Percentiles rank a stretch among this genome's conserved stretches.
phyloP scores from a whole-genome alignment of 805 yeast genomes.

The Lipomyces yamanashiensis region DNA sequence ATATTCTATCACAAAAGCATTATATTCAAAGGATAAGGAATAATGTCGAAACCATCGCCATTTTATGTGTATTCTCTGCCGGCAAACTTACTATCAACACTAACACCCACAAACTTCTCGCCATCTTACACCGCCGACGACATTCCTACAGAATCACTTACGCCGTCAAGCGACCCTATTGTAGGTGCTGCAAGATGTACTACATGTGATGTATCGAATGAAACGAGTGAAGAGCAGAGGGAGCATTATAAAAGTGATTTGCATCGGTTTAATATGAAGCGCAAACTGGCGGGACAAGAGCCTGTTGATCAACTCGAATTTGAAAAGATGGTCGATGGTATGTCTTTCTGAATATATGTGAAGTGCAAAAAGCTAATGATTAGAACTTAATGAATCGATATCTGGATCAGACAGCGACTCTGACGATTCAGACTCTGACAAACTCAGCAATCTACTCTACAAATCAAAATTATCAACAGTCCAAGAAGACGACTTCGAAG shows the following conservation, averaged over 20 bases:
- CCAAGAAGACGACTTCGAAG: constrained; percentile 39
- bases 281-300: constrained; percentile 53
- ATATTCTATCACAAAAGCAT: background rate
- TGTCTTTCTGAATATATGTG: constrained; percentile 29
- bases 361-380: no score
- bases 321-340: constrained; percentile 56
- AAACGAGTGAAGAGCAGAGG: constrained; percentile 35
- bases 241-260: constrained; percentile 63
- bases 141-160: background rate
- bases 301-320: constrained; percentile 62
- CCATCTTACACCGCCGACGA: background rate
- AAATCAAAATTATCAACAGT: constrained; percentile 19
- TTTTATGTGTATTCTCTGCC: constrained; percentile 29
- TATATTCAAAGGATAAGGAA: background rate
- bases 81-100: constrained; percentile 18
- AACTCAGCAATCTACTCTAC: constrained; percentile 9
- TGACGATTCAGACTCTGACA: constrained; percentile 39
- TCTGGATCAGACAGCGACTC: constrained; percentile 58
- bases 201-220: constrained; percentile 5
- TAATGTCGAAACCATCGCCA: constrained; percentile 23
- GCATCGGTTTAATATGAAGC: constrained; percentile 63
- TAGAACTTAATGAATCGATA: constrained; percentile 48
- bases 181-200: background rate
- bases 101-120: constrained; percentile 13
- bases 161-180: constrained; percentile 1